Base-by-base conservation (phyloP, 2,329 filamentous ascomycete genomes). In the Aspergillus carbonarius region DNA sequence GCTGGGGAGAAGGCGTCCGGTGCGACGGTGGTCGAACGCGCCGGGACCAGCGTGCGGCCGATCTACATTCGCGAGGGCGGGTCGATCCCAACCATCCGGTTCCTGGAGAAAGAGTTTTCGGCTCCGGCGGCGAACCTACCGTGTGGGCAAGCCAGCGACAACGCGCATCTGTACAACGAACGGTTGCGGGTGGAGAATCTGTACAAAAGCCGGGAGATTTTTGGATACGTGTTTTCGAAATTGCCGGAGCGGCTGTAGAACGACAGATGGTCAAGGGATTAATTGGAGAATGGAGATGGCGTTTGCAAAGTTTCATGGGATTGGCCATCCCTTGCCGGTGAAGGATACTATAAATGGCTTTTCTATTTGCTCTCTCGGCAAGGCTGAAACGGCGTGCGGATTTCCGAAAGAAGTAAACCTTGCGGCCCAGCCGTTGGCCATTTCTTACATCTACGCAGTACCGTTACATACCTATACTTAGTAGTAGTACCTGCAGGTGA, bases 61-160 rank as follows among this genome's bases (percentile, higher is more conserved):
- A 81, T 99, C 3, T 98, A 96, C 72, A 99, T 99, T 66, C 86
- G 95, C 9, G 95, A 99, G 76, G 95, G 95, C 12, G 95, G 95
- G 5, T 96, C 90, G 0, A 99, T 99, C 66, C 95, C 95, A 0
- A 91, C 91, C 0, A 98, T 98, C 57, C 82, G 95, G 5, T 98
- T 98, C 71, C 73, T 98, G 37, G 93, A 98, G 74, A 96, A 96
- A 78, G 92, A 96, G 68, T 97, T 98, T 71, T 83, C 84, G 2
- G 95, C 95, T 0, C 92, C 93, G 0, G 93, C 95, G 0, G 93
- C 93, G 0, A 93, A 98, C 74, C 77, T 99, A 34, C 96, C 95
- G 0, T 97, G 93, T 70, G 96, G 96, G 0, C 93, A 97, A 76
- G 92, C 93, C 12, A 97, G 91, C 67, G 95, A 99, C 70, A 88